Base-by-base conservation (phyloP, 306 rosid species). In the Pueraria montana region DNA sequence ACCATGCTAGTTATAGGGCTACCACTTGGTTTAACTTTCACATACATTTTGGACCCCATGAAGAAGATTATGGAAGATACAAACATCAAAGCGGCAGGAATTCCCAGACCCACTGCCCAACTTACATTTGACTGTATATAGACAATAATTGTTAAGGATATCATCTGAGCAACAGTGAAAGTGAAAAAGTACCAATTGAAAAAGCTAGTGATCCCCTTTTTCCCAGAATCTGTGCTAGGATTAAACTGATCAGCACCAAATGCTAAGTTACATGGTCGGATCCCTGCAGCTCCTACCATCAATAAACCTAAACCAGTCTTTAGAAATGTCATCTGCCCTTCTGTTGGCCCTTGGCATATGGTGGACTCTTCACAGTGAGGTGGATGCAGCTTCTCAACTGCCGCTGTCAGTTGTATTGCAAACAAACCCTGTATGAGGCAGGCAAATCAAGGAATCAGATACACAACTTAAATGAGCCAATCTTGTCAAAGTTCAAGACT, bases 201-300 rank as follows among this genome's bases (percentile, higher is more conserved):
- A 85, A 94, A 94, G 82, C 94, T 91, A 61, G 79, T 89, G 50
- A 94, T 85, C 17, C 97, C 98, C 71, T 68, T 89, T 79, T 90
- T 91, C 63, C 98, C 97, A 36, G 94, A 81, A 42, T 91, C 98
- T 34, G 97, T 94, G 56, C 82, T 87, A 11, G 92, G 97, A 82
- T 94, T 80, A 82, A 90, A 94, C 80, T 94, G 98, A 86, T 94
- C 98, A 6, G 92, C 97, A 66, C 98, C 98, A 84, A 91, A 94
- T 7, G 94, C 97, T 75, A 94, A 74, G 90, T 91, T 94, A 85
- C 98, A 94, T 52, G 98, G 98, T 43, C 97, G 75, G 80, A 94
- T 82, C 49, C 94, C 94, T 2, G 90, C 97, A 68, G 93, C 94
- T 87, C 97, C 98, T 11, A 90, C 27, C 59, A 89, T 62, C 66